Evolutionary conservation across 192 early-diverging fungal genomes (phyloP).

Genomic region (Linnemannia elongata): DNA sequence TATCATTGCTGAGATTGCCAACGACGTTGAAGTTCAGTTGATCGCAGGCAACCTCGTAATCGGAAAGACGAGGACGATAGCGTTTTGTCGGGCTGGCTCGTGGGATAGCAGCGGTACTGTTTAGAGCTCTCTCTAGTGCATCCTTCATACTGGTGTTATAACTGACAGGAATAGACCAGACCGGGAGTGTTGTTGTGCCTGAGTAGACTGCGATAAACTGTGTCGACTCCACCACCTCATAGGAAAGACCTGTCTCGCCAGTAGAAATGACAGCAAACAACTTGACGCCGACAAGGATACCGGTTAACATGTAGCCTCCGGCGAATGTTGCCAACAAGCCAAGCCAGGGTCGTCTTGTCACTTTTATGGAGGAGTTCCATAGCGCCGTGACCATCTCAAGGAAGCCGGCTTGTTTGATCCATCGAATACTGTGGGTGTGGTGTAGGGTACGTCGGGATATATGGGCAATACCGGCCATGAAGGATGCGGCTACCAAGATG

Average conservation of each 20-base stretch:
- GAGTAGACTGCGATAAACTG: neutral
- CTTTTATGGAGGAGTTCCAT: neutral
- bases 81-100: neutral
- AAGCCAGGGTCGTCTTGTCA: neutral
- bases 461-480: neutral
- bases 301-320: neutral
- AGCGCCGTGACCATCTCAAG: neutral
- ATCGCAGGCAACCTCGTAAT: constrained; percentile 18
- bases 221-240: neutral
- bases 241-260: neutral
- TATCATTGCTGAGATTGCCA: no score
- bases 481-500: neutral
- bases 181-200: neutral
- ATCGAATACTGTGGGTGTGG: constrained; percentile 22
- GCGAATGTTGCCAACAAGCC: neutral
- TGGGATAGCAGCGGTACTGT: constrained; percentile 5
- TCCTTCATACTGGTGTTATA: neutral
- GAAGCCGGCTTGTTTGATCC: constrained; percentile 13
- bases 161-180: neutral
- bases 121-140: neutral
- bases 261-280: neutral
- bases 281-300: constrained; percentile 1
- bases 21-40: neutral
- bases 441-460: neutral
- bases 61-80: neutral